Evolutionary conservation across 1,139 yeast species (phyloP).

Genomic region (Hyphopichia pseudoburtonii): DNA sequence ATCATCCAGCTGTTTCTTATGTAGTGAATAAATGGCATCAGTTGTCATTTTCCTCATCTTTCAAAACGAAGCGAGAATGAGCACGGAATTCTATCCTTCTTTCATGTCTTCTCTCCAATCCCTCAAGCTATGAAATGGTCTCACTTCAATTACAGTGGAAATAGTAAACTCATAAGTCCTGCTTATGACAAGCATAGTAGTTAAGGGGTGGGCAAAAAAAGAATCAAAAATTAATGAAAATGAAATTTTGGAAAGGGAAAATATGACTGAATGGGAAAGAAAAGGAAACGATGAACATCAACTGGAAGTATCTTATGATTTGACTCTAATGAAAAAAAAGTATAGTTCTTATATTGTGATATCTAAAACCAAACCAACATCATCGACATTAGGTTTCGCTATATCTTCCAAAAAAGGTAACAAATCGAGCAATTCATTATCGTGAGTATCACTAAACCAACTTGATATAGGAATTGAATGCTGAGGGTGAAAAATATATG

Average conservation of each 20-base stretch:
- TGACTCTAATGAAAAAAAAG: neutral
- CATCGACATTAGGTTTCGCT: conserved; percentile 66
- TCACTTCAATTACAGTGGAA: too few species aligned
- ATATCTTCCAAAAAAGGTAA: conserved; percentile 89
- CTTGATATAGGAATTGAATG: conserved; percentile 97
- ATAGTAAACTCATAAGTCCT: conserved; percentile 13
- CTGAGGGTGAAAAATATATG: conserved; percentile 94
- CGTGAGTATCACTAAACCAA: conserved; percentile 98
- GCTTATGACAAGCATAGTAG: conserved; percentile 10
- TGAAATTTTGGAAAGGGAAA: too few species aligned
- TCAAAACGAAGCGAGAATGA: too few species aligned
- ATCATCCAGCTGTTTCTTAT: too few species aligned
- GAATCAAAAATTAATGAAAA: too few species aligned
- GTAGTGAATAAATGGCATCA: too few species aligned
- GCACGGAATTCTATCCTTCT: too few species aligned
- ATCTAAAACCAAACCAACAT: conserved; percentile 82
- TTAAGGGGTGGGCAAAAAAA: too few species aligned
- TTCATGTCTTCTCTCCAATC: too few species aligned
- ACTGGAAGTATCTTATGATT: conserved; percentile 2
- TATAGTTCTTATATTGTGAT: conserved; percentile 40
- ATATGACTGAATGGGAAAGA: neutral
- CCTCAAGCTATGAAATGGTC: too few species aligned
- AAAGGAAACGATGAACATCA: conserved; percentile 1
- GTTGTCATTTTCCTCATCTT: too few species aligned
- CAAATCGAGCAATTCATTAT: conserved; percentile 88